These are phyloP conservation scores for Alternaria gaisen DNA, from an alignment of 2,329 filamentous ascomycete genomes.

Conservation along the genomic window DNA sequence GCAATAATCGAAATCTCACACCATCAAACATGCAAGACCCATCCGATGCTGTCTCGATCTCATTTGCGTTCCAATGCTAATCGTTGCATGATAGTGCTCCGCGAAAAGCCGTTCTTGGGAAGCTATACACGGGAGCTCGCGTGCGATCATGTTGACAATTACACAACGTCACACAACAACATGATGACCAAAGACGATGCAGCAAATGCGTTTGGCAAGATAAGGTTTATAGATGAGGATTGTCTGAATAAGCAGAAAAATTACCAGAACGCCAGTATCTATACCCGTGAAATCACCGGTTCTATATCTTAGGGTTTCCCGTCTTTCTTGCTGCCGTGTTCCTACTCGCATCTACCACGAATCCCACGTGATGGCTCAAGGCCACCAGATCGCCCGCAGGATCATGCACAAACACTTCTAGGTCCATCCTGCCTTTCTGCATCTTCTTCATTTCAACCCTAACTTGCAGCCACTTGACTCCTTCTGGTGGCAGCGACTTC, in stretches of 20 bases:
- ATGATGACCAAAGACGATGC: not conserved
- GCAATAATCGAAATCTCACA: conserved; percentile 6
- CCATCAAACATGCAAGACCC: not conserved
- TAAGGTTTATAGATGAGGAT: not conserved
- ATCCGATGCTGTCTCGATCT: not conserved
- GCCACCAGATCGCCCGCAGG: conserved; percentile 70
- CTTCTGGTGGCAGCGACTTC: conserved; percentile 71
- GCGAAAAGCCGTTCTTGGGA: not conserved
- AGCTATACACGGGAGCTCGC: no score
- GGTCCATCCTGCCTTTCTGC: conserved; percentile 75
- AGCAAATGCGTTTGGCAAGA: not conserved
- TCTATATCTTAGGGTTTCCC: conserved; percentile 48
- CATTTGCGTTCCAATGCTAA: not conserved
- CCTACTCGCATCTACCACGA: conserved; percentile 70
- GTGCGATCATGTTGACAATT: not conserved
- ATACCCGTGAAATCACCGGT: not conserved
- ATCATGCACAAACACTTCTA: conserved; percentile 75
- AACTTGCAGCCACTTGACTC: conserved; percentile 76
- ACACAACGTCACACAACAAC: not conserved
- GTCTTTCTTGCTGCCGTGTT: conserved; percentile 65
- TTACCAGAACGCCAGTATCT: not conserved
- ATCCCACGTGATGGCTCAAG: conserved; percentile 71
- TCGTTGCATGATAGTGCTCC: not conserved
- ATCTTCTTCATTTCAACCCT: conserved; percentile 72
- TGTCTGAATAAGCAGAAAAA: not conserved